These are phyloP conservation scores for Trichoderma gracile DNA, from an alignment of 2,329 filamentous ascomycete species.

Conservation along the genomic window DNA sequence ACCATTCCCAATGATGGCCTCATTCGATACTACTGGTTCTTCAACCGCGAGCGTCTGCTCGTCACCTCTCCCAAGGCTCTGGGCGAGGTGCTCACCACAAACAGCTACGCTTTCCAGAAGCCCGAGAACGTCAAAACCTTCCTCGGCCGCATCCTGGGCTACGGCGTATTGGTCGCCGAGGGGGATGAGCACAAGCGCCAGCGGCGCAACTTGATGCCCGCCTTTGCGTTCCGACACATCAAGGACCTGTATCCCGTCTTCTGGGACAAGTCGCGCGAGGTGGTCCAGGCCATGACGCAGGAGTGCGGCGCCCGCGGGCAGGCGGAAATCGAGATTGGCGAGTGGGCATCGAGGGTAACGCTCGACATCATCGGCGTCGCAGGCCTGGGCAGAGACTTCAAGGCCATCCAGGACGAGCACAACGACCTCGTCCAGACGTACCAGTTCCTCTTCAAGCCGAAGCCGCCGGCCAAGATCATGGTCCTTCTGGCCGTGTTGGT, in stretches of 20 bases:
- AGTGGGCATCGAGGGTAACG: slow-evolving; percentile 67
- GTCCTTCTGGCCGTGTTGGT: slow-evolving; percentile 63
- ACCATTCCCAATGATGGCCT: slow-evolving; percentile 65
- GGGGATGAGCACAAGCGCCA: slow-evolving; percentile 87
- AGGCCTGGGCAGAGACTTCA: slow-evolving; percentile 71
- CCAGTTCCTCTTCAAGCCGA: slow-evolving; percentile 54
- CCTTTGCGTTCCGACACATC: slow-evolving; percentile 82
- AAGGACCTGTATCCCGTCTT: slow-evolving; percentile 84
- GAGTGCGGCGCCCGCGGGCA: slow-evolving; percentile 37
- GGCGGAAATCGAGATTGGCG: slow-evolving; percentile 56
- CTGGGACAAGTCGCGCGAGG: slow-evolving; percentile 73
- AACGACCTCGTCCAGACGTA: slow-evolving; percentile 62
- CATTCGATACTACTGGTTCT: slow-evolving; percentile 63
- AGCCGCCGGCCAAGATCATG: slow-evolving; percentile 54
- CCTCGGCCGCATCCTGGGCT: slow-evolving; percentile 65
- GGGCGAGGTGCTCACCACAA: slow-evolving; percentile 68
- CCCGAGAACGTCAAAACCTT: slow-evolving; percentile 54
- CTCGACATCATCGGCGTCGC: slow-evolving; percentile 75
- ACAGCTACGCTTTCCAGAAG: slow-evolving; percentile 70
- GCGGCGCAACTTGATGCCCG: slow-evolving; percentile 76
- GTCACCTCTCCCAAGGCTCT: slow-evolving; percentile 63
- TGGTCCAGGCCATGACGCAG: slow-evolving; percentile 60
- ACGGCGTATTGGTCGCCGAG: slow-evolving; percentile 77
- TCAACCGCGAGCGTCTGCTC: slow-evolving; percentile 65
- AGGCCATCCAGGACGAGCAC: slow-evolving; percentile 60